phyloP scores from a whole-genome alignment of 2,329 filamentous ascomycete genomes.

The Grosmannia clavigera region DNA sequence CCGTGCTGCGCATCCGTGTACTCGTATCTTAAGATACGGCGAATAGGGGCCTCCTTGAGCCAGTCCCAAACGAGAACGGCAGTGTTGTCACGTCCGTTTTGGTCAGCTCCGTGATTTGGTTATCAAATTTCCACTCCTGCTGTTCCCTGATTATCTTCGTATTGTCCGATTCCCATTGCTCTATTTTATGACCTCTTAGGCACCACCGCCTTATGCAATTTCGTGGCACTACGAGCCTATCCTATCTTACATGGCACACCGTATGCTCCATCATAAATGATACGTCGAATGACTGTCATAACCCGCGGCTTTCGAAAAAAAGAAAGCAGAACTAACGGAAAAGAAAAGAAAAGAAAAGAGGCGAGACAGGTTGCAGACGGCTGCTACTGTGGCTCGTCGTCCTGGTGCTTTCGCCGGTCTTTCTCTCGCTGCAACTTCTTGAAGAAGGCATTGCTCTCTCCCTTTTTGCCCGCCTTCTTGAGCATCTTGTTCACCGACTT shows the following conservation, averaged over 20 bases:
- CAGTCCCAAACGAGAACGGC: background rate
- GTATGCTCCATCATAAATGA: background rate
- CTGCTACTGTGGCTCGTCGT: background rate
- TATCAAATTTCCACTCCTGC: background rate
- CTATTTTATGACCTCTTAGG: background rate
- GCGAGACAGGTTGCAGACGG: background rate
- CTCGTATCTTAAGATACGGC: background rate
- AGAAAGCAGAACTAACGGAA: background rate
- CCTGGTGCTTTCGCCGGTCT: background rate
- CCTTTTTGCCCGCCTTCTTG: conserved; percentile 44
- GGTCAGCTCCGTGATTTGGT: background rate
- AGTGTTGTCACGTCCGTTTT: background rate
- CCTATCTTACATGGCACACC: background rate
- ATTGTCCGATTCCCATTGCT: background rate
- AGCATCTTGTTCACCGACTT: conserved; percentile 56
- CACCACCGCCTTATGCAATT: background rate
- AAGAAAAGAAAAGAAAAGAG: no score
- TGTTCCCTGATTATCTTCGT: background rate
- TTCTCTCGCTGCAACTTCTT: conserved; percentile 2
- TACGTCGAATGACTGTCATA: background rate
- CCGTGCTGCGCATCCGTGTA: background rate
- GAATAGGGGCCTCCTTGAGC: background rate
- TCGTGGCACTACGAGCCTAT: background rate
- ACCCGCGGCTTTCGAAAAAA: background rate
- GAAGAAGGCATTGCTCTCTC: conserved; percentile 47